Percentiles rank a stretch among this genome's conserved stretches.
Evolutionary conservation across 225 moss, liverwort and hornwort species (phyloP).

Genomic region (Marchantia polymorpha): DNA sequence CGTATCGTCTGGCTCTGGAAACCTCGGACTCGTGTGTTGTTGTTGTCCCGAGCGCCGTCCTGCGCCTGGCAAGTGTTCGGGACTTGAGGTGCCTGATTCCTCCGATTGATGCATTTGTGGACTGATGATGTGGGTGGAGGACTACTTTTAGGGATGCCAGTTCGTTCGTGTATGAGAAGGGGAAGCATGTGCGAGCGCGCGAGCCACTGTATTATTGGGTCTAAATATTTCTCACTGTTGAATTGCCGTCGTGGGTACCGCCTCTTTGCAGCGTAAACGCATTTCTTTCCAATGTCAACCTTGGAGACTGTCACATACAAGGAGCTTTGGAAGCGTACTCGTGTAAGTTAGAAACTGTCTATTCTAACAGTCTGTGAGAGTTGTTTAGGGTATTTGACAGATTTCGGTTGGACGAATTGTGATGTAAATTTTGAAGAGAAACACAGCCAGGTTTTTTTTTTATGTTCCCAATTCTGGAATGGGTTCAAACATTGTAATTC

Average conservation of each 20-base stretch:
- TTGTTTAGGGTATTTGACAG: neutral
- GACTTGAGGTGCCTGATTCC: neutral
- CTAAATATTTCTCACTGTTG: neutral
- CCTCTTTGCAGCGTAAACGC: slow-evolving; percentile 70
- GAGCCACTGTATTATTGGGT: neutral
- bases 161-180: too few species aligned
- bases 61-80: neutral
- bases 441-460: too few species aligned
- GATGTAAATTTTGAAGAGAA: neutral
- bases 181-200: neutral
- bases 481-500: neutral
- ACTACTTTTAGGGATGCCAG: neutral
- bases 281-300: slow-evolving; percentile 75
- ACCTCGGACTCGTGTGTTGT: neutral
- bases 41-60: neutral
- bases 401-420: neutral
- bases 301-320: slow-evolving; percentile 84
- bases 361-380: neutral
- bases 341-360: slow-evolving; percentile 53
- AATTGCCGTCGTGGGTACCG: neutral
- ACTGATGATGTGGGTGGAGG: neutral
- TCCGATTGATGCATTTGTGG: neutral
- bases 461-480: too few species aligned
- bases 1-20: neutral
- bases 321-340: slow-evolving; percentile 97